Conservation (phyloP, 805 yeast species). For the Kodamaea neixiangensis region DNA sequence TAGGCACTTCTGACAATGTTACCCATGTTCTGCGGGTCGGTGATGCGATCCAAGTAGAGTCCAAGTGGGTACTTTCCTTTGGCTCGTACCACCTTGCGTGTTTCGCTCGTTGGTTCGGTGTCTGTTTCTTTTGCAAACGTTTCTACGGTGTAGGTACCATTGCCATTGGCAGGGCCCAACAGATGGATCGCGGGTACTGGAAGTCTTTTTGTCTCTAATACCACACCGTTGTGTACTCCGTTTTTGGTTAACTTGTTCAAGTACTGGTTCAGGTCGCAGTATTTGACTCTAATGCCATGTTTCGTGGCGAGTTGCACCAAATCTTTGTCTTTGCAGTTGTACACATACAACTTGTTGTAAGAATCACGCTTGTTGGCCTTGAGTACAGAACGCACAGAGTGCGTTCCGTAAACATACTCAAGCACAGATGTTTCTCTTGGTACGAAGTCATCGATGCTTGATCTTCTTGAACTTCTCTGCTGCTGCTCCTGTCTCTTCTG, state of each 20-base stretch:
- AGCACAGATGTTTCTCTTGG: conserved; percentile 4
- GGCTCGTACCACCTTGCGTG: conserved; percentile 5
- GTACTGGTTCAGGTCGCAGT: conserved; percentile 47
- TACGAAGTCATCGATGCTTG: conserved; percentile 10
- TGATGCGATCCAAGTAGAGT: conserved; percentile 71
- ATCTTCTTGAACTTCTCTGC: conserved; percentile 22
- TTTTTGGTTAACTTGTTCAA: conserved; percentile 61
- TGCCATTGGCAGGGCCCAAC: conserved; percentile 25
- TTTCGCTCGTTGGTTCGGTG: conserved; percentile 12
- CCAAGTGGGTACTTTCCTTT: conserved; percentile 56
- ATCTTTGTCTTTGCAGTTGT: conserved; percentile 42
- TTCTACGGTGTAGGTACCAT: conserved; percentile 19
- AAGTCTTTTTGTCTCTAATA: conserved; percentile 64
- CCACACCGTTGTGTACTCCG: conserved; percentile 82
- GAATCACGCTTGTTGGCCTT: conserved; percentile 53
- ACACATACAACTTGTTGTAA: conserved; percentile 52
- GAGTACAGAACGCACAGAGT: conserved; percentile 73
- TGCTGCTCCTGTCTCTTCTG: conserved; percentile 24
- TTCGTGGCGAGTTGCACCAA: conserved; percentile 49
- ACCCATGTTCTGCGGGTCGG: conserved; percentile 88
- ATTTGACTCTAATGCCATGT: conserved; percentile 38
- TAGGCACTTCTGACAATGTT: conserved; percentile 79
- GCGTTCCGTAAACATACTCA: conserved; percentile 77
- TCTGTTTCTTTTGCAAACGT: conserved; percentile 20
- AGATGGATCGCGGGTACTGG: conserved; percentile 28